Conservation (phyloP, 2,329 filamentous ascomycete species). For the Arthrobotrys musiformis region DNA sequence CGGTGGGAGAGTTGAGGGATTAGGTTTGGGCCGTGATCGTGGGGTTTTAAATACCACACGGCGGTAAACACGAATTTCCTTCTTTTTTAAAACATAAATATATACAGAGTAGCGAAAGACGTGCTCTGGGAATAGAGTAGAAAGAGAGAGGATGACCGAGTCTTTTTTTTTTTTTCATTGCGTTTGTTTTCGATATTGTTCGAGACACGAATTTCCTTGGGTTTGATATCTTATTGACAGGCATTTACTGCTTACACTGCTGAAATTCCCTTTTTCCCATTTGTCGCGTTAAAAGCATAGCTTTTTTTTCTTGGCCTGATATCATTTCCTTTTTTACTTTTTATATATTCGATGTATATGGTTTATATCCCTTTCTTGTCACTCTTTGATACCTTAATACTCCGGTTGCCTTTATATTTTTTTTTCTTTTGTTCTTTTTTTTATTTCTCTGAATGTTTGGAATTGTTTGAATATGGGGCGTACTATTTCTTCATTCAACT, state of each 20-base stretch:
- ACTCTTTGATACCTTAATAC: slow-evolving; percentile 30
- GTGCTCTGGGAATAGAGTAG: neutral
- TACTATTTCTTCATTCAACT: neutral
- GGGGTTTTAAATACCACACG: slow-evolving; percentile 47
- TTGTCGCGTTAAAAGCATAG: slow-evolving; percentile 9
- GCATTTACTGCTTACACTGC: slow-evolving; percentile 13
- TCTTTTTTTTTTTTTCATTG: slow-evolving; percentile 29
- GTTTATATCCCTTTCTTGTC: slow-evolving; percentile 11
- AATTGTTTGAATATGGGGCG: slow-evolving; percentile 6
- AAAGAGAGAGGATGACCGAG: neutral
- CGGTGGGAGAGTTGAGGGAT: slow-evolving; percentile 31
- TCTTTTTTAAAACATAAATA: neutral
- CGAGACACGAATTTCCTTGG: slow-evolving; percentile 44
- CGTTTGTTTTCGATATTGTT: slow-evolving; percentile 20
- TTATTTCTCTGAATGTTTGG: neutral
- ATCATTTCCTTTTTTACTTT: slow-evolving; percentile 5
- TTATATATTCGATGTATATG: slow-evolving; percentile 25
- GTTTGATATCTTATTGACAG: slow-evolving; percentile 11
- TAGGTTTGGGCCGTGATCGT: slow-evolving; percentile 39
- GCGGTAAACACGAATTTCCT: slow-evolving; percentile 10
- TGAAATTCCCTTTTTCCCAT: neutral
- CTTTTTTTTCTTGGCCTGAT: neutral
- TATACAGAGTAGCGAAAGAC: neutral
- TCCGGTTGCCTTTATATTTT: slow-evolving; percentile 3
- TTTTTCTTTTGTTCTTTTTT: neutral